Percentiles rank a stretch among this genome's conserved stretches.
phyloP scores from a whole-genome alignment of 1,284 basidiomycete species.

The Apiotrichum akiyoshidainum region DNA sequence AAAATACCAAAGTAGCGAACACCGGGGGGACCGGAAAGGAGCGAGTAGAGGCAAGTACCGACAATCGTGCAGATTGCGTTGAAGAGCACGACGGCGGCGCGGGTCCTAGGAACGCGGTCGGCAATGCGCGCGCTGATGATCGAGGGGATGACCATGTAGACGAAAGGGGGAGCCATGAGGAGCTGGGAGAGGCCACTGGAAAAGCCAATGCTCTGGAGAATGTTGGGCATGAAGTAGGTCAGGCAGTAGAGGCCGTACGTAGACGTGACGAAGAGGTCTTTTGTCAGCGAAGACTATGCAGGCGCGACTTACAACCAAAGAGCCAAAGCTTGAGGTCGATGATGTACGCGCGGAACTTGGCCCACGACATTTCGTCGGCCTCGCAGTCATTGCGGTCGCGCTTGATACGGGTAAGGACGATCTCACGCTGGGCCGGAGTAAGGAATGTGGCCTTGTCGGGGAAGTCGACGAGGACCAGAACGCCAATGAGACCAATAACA shows the following conservation, averaged over 20 bases:
- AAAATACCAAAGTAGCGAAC: slow-evolving; percentile 50
- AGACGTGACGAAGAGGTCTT: slow-evolving; percentile 42
- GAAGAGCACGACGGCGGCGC: slow-evolving; percentile 6
- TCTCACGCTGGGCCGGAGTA: slow-evolving; percentile 44
- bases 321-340: slow-evolving; percentile 52
- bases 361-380: slow-evolving; percentile 47
- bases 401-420: slow-evolving; percentile 50
- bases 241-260: slow-evolving; percentile 23
- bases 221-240: slow-evolving; percentile 51
- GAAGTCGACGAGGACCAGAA: slow-evolving; percentile 49
- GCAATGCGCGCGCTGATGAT: slow-evolving; percentile 42
- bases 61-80: slow-evolving; percentile 6
- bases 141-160: slow-evolving; percentile 43
- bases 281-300: no score
- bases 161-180: slow-evolving; percentile 50
- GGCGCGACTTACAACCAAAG: slow-evolving; percentile 50
- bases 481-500: slow-evolving; percentile 35
- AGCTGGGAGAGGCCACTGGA: slow-evolving; percentile 32
- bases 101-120: slow-evolving; percentile 32
- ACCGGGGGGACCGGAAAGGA: slow-evolving; percentile 14
- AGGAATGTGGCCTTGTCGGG: slow-evolving; percentile 54
- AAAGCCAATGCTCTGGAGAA: slow-evolving; percentile 48
- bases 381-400: slow-evolving; percentile 52
- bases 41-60: slow-evolving; percentile 14
- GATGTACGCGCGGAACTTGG: slow-evolving; percentile 43